These are phyloP conservation scores for Rachicladosporium sp. DNA, from an alignment of 2,329 filamentous ascomycete genomes.

Conservation along the genomic window DNA sequence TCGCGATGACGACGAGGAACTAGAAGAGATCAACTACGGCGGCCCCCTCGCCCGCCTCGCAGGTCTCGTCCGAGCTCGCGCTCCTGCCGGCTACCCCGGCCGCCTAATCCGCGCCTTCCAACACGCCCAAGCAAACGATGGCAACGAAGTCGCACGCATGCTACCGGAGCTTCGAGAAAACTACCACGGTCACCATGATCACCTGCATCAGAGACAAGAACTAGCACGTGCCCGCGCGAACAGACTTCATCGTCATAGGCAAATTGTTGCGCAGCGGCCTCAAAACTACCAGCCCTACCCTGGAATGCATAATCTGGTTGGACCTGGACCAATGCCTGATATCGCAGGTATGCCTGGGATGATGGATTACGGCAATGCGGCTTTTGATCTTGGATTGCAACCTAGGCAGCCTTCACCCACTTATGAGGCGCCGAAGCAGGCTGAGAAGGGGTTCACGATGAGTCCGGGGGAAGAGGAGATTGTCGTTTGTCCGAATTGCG, in stretches of 20 bases:
- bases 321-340: no score
- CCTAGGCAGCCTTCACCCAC: conserved; percentile 25
- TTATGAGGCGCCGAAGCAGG: conserved; percentile 53
- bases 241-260: no score
- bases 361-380: conserved; percentile 30
- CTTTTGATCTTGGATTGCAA: conserved; percentile 30
- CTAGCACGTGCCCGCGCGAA: no score
- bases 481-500: conserved; percentile 76
- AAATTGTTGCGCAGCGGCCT: no score
- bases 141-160: not conserved
- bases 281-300: no score
- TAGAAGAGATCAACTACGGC: no score
- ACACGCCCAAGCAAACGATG: not conserved
- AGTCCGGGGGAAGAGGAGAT: conserved; percentile 59
- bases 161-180: not conserved
- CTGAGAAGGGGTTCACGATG: conserved; percentile 68
- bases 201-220: not conserved
- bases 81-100: no score
- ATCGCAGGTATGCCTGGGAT: conserved; percentile 5
- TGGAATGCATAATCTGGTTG: no score
- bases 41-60: no score
- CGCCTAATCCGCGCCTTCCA: no score
- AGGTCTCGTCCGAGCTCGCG: no score
- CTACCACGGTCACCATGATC: not conserved
- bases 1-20: not conserved